Percentiles rank a stretch among this genome's conserved stretches.
Evolutionary conservation across 1,284 basidiomycete genomes (phyloP).

Genomic region (Sporisorium iseilematis-ciliati): DNA sequence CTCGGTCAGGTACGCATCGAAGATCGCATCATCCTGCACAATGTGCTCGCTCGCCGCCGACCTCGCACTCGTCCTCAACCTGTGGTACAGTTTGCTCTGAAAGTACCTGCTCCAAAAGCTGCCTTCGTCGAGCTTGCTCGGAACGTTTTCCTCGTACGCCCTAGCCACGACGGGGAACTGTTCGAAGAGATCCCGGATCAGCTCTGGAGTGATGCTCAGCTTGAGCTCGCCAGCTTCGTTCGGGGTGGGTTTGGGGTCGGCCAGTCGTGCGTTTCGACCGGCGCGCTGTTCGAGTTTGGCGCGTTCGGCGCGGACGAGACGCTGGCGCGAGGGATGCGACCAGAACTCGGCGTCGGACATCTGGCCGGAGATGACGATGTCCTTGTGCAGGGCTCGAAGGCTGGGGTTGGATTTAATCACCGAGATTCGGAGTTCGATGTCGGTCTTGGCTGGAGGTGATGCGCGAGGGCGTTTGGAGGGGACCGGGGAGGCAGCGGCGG

Average conservation of each 20-base stretch:
- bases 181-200: constrained; percentile 95
- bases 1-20: constrained; percentile 93
- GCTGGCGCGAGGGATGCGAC: constrained; percentile 64
- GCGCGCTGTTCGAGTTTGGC: constrained; percentile 59
- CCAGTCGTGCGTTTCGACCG: constrained; percentile 64
- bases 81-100: constrained; percentile 91
- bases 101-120: constrained; percentile 98
- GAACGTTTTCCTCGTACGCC: constrained; percentile 93
- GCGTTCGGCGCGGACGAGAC: constrained; percentile 61
- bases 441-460: constrained; percentile 31
- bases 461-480: constrained; percentile 1
- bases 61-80: constrained; percentile 90
- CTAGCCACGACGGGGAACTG: constrained; percentile 94
- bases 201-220: constrained; percentile 90
- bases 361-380: constrained; percentile 60
- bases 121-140: constrained; percentile 84
- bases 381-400: constrained; percentile 62
- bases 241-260: constrained; percentile 65
- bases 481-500: constrained; percentile 3
- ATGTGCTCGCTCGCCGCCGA: constrained; percentile 85
- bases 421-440: constrained; percentile 61
- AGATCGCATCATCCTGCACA: constrained; percentile 90
- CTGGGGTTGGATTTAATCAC: constrained; percentile 61
- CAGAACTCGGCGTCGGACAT: constrained; percentile 67
- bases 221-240: constrained; percentile 74